Percentiles rank a stretch among this genome's conserved stretches.
These are phyloP conservation scores for Aspergillus ostianus DNA, from an alignment of 495 filamentous ascomycete species.

Conservation along the genomic window DNA sequence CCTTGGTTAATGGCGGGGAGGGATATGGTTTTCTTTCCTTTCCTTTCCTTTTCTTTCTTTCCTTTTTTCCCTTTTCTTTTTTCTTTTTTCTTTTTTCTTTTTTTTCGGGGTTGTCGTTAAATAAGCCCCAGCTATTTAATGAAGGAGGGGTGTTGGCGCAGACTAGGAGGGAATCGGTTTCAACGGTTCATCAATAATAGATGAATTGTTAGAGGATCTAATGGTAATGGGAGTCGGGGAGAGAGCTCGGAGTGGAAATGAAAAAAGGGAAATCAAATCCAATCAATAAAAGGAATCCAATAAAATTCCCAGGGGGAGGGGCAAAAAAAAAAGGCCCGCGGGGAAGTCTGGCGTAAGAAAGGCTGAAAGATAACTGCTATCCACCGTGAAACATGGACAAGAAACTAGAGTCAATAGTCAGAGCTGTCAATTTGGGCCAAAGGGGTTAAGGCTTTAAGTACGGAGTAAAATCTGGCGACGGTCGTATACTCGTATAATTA, in stretches of 20 bases:
- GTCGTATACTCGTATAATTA: no score
- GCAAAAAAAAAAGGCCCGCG: neutral
- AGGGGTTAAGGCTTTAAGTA: no score
- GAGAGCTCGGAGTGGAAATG: no score
- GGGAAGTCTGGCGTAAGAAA: neutral
- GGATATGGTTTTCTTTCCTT: neutral
- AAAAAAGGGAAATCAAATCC: neutral
- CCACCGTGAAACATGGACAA: neutral
- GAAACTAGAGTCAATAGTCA: neutral
- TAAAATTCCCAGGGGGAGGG: neutral
- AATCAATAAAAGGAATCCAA: no score
- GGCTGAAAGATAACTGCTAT: neutral
- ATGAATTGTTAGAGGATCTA: no score
- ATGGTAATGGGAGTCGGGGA: no score
- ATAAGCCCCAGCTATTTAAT: no score
- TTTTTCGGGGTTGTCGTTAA: neutral
- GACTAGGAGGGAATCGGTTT: no score
- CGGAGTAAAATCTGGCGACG: no score
- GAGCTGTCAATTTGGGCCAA: neutral
- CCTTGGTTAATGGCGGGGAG: neutral
- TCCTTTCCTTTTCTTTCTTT: neutral
- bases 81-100: neutral
- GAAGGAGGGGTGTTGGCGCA: no score
- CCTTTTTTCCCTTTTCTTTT: neutral
- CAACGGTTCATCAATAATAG: no score